Conservation (phyloP, 2,329 filamentous ascomycete genomes). For the Botrytis pseudocinerea region DNA sequence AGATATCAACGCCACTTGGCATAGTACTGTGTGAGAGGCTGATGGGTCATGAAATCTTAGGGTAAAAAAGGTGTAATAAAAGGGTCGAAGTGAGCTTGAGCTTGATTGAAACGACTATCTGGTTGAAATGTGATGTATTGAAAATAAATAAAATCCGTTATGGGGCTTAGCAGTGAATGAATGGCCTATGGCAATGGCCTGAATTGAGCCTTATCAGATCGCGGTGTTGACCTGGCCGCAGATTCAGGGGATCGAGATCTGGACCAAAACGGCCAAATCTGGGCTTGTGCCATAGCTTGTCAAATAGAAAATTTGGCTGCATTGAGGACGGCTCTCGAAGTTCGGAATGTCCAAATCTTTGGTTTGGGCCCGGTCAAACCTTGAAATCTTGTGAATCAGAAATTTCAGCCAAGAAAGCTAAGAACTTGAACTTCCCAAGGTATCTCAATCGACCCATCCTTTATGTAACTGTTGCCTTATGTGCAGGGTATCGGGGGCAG, state of each 20-base stretch:
- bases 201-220: background rate
- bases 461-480: background rate
- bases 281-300: background rate
- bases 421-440: background rate
- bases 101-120: background rate
- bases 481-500: background rate
- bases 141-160: too few species aligned
- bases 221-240: background rate
- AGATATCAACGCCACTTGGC: background rate
- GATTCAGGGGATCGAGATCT: background rate
- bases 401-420: background rate
- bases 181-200: background rate
- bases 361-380: background rate
- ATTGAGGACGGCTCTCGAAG: background rate
- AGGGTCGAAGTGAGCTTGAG: background rate
- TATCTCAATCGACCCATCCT: too few species aligned
- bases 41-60: background rate
- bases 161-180: background rate
- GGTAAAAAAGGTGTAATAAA: background rate
- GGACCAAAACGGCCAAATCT: background rate
- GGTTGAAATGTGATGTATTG: background rate
- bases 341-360: background rate
- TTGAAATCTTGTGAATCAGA: background rate
- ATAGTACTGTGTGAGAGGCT: background rate
- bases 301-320: background rate